These are phyloP conservation scores for Ganoderma resinaceum DNA, from an alignment of 1,284 basidiomycete genomes.

Conservation along the genomic window DNA sequence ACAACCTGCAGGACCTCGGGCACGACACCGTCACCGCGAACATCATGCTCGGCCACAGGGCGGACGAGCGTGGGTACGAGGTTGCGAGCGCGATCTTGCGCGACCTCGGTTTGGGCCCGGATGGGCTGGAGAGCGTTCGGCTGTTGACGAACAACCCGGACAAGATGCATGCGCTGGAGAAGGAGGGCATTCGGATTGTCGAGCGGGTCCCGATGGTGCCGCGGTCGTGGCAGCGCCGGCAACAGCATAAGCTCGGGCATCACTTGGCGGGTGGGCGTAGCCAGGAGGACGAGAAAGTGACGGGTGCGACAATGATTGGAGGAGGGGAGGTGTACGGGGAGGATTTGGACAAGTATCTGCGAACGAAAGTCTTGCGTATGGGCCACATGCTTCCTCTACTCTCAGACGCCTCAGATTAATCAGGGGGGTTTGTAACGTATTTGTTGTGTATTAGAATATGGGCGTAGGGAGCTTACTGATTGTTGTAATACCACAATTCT, in stretches of 20 bases:
- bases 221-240: constrained; percentile 77
- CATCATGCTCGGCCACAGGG: constrained; percentile 92
- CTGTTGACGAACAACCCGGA: constrained; percentile 98
- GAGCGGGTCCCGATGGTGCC: constrained; percentile 97
- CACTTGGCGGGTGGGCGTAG: constrained; percentile 34
- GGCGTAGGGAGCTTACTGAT: not conserved
- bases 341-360: constrained; percentile 94
- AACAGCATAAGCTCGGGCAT: constrained; percentile 41
- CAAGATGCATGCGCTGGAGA: constrained; percentile 89
- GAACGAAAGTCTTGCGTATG: constrained; percentile 97
- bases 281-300: constrained; percentile 51
- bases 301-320: constrained; percentile 87
- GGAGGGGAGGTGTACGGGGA: constrained; percentile 81
- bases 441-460: not conserved
- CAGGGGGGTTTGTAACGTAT: not conserved
- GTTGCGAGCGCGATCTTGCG: constrained; percentile 90
- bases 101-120: constrained; percentile 82
- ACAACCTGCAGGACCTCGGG: constrained; percentile 98
- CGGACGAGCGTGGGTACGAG: constrained; percentile 94
- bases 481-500: not conserved
- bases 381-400: constrained; percentile 87
- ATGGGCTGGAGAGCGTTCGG: constrained; percentile 68
- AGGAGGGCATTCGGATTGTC: constrained; percentile 82
- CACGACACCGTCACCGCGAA: constrained; percentile 99
- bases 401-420: constrained; percentile 30